Base-by-base conservation (phyloP, 306 rosid species). In the Castanea mollissima region DNA sequence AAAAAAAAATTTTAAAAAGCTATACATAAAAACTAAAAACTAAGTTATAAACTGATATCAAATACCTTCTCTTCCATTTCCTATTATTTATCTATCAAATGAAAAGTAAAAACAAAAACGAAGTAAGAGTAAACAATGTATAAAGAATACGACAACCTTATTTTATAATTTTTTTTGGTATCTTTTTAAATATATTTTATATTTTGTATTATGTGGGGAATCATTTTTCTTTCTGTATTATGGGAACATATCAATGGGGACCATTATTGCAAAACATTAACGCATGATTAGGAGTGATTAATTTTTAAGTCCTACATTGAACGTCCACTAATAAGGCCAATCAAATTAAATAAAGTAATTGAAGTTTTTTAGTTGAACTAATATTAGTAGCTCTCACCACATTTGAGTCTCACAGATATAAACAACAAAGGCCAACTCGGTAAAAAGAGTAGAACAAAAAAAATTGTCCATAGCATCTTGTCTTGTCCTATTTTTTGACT, bases 391-490 rank as follows among this genome's bases (percentile, higher is more conserved):
- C 65, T 58, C 6, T 6, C 64, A 12, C 4, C 35, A 27, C 15
- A 31, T 25, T 14, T 62, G 27, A 16, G 2, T 62, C 19, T 14
- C 38, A 27, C 27, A 12, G 9, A 5, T 58, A 14, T 4, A 55
- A 73, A 68, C 1, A 51, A 31, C 23, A 7, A 1, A 57, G 34
- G 6, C 18, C 67, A 12, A 31, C 16, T 76, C 57, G 13, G 18
- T 44, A 65, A 80, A 74, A 52, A 52, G 54, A 54, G 35, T 29
- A 20, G 6, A 35, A 46, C 65, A 77, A 35, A 46, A 51, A 73
- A 21, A 44, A 32, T 55, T 70, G 63, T 38, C 76, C 73, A 46
- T 4, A 31, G 82, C 54, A 67, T 82, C 79, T 74, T 58, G 58
- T 74, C 82, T 56, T 46, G 58, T 75, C 29, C 67, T 23, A 20